Evolutionary conservation across 768 basidiomycete genomes (phyloP), one percentile per base, ranked within the genome.

Genomic region (Mycena filopes): DNA sequence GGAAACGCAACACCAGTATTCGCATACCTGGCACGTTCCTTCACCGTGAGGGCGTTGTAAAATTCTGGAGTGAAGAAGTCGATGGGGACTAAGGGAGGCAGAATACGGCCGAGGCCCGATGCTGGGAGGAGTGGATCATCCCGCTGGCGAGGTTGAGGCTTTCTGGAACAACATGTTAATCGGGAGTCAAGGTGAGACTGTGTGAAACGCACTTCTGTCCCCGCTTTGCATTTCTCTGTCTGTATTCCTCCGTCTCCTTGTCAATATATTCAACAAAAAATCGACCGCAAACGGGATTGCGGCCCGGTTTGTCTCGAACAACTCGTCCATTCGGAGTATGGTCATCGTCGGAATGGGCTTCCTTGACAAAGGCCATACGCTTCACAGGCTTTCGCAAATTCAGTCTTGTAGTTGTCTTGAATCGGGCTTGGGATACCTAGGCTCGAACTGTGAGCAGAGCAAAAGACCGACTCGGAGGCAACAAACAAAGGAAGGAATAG

Each of bases 311-410:
- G 16, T 43, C 20, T 6, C 55, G 62, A 15, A 56, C 55, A 33
- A 16, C 1, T 12, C 25, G 2, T 31, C 18, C 4, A 41, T 9
- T 12, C 13, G n/a, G 11, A 56, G 5, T 8, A n/a, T 57, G n/a
- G 31, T 57, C 56, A n/a, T 57, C 56, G 28, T 57, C 56, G 2
- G 56, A 57, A 20, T 57, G 56, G 26, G 45, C 2, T 20, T 57
- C 56, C 28, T 43, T 4, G 42, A 36, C 15, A 48, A 1, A 25
- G 1, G 28, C 55, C 55, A 64, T 50, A 20, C 62, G 55, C 29
- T 25, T 48, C 8, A 64, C 55, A 1, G 55, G 62, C n/a, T 64
- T 64, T 25, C 62, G 62, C 1, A 57, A 11, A 15, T 33, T 29
- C 4, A 64, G 53, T 38, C 31, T 47, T 16, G 1, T 12, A 0